Evolutionary conservation across 768 basidiomycete species (phyloP), one percentile per base, ranked within the genome.

Genomic region (Lactarius psammicola): DNA sequence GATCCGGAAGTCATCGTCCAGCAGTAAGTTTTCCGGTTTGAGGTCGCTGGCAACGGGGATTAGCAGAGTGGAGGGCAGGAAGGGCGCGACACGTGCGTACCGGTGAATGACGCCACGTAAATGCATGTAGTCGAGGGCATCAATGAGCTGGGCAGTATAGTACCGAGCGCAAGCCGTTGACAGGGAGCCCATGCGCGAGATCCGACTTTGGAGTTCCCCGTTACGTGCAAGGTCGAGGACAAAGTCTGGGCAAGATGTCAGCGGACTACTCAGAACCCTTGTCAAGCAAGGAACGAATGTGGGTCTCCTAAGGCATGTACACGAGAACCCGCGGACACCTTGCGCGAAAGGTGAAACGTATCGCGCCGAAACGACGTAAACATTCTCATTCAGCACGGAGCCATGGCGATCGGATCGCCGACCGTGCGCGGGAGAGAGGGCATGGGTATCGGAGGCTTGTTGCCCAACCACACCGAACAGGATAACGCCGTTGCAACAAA

Each of bases 121-220:
- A 74, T 98, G 97, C 84, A 99, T 96, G 76, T 89, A 96, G 55
- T 86, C 86, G 65, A 98, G 78, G 0, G 95, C 90, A 70, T 95
- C 93, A 46, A 95, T 82, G 46, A 98, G 82, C 72, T 97, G 94
- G 0, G 96, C 95, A 1, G 90, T 81, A 74, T 98, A 98, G 75
- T 92, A 90, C 49, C 87, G 83, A 0, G 90, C 83, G 61, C 92
- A 95, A 6, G 78, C 71, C 7, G 89, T 74, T 28, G 92, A 92
- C 49, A 99, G 79, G 0, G 97, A 98, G n/a, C 97, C 97, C 65
- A 93, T 78, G 58, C 82, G 83, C 4, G 84, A 83, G 69, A 92
- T 85, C 36, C 88, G 80, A 0, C 85, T 80, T 71, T 92, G 89
- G 75, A 93, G 82, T 72, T 92, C 90, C 17, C 90, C 92, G 73